Conservation (phyloP, 176 grass and related monocot species). For the Canna indica region DNA sequence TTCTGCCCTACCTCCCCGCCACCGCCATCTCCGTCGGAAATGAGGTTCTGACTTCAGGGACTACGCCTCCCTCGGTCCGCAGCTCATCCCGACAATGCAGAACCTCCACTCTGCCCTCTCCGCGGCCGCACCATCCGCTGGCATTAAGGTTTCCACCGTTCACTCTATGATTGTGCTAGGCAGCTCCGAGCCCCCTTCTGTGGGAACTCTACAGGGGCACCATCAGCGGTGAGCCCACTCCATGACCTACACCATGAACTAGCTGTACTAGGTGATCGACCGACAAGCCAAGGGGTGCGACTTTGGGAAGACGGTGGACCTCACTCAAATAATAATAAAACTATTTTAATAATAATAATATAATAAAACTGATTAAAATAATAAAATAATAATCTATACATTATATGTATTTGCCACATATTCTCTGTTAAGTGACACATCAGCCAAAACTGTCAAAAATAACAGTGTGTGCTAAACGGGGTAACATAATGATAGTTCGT, state of each 20-base stretch:
- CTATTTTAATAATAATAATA: no score
- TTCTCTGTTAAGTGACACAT: no score
- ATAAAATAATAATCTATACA: no score
- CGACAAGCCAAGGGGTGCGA: constrained; percentile 65
- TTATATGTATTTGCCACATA: no score
- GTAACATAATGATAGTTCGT: no score
- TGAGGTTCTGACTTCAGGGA: constrained; percentile 86
- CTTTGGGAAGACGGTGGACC: constrained; percentile 54
- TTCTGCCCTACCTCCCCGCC: constrained; percentile 46
- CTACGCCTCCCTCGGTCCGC: constrained; percentile 34
- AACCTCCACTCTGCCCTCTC: constrained; percentile 53
- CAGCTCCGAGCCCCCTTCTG: constrained; percentile 86
- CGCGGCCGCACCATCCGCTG: constrained; percentile 18
- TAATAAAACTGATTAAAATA: no score
- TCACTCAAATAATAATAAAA: no score
- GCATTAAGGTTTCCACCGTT: constrained; percentile 64
- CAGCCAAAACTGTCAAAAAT: no score
- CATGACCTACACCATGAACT: constrained; percentile 86
- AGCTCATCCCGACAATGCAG: constrained; percentile 82
- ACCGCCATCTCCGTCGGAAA: constrained; percentile 48
- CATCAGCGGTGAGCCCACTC: constrained; percentile 44
- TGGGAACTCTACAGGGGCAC: no score
- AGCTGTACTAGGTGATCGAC: constrained; percentile 64
- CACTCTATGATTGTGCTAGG: constrained; percentile 84
- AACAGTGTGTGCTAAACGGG: no score